phyloP scores from a whole-genome alignment of 257 asterid genomes.

The Solanum acaule region DNA sequence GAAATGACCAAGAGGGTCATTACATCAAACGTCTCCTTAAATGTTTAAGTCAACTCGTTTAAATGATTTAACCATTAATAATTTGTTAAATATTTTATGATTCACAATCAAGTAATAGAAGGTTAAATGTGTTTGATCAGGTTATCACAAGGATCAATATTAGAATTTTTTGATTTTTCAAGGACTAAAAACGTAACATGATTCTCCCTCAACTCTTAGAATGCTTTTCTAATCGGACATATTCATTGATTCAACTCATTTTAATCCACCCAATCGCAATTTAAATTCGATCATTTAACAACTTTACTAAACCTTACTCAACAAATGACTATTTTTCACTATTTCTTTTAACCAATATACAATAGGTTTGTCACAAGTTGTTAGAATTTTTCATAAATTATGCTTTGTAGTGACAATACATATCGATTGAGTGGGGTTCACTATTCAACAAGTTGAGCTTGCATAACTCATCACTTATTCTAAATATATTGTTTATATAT shows the following conservation, averaged over 20 bases:
- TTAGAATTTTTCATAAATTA: background rate
- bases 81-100: background rate
- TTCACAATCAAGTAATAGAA: background rate
- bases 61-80: background rate
- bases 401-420: background rate
- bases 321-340: no score
- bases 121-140: background rate
- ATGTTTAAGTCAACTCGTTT: background rate
- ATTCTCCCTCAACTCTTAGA: no score
- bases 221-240: no score
- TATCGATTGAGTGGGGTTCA: background rate
- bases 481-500: no score
- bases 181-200: no score
- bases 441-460: background rate
- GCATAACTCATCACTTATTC: background rate
- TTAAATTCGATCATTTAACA: background rate
- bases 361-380: background rate
- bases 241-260: background rate
- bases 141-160: background rate
- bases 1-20: no score
- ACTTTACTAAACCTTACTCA: no score
- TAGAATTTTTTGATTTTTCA: no score
- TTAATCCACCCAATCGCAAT: background rate
- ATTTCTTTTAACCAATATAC: background rate
- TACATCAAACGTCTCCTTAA: background rate